phyloP scores from a whole-genome alignment of 345 rosid genomes.

The Rhizophora mangle region DNA sequence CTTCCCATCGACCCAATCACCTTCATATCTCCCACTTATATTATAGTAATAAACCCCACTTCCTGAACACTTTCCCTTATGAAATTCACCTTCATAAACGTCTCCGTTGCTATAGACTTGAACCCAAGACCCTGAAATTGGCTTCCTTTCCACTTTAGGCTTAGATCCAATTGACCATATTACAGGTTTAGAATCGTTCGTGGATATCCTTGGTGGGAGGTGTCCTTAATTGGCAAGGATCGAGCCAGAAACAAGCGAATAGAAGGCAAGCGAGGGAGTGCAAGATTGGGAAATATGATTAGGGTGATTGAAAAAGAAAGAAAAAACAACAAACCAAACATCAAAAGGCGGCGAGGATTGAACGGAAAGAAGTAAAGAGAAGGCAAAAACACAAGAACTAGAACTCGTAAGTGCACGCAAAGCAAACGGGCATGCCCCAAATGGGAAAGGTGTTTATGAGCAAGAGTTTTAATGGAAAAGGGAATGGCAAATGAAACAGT shows the following conservation, averaged over 20 bases:
- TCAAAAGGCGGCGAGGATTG: conserved; percentile 29
- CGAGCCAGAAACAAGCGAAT: conserved; percentile 59
- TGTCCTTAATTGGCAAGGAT: conserved; percentile 46
- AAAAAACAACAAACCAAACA: conserved; percentile 35
- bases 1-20: conserved; percentile 81
- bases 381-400: conserved; percentile 51
- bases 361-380: conserved; percentile 42
- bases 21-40: conserved; percentile 74
- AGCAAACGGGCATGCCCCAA: conserved; percentile 52
- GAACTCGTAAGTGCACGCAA: conserved; percentile 49
- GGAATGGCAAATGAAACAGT: conserved; percentile 30
- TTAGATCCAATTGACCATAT: conserved; percentile 85
- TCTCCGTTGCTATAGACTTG: conserved; percentile 67
- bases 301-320: conserved; percentile 39
- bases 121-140: conserved; percentile 65
- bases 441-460: conserved; percentile 38
- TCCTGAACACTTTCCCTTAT: conserved; percentile 67
- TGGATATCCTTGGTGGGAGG: conserved; percentile 26
- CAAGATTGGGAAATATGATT: conserved; percentile 46
- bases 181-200: conserved; percentile 45
- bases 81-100: conserved; percentile 87
- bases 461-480: conserved; percentile 29
- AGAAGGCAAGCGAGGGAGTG: conserved; percentile 59
- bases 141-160: conserved; percentile 48
- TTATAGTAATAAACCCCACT: conserved; percentile 76